Conservation (phyloP, 257 asterid species). For the Cruciata laevipes region DNA sequence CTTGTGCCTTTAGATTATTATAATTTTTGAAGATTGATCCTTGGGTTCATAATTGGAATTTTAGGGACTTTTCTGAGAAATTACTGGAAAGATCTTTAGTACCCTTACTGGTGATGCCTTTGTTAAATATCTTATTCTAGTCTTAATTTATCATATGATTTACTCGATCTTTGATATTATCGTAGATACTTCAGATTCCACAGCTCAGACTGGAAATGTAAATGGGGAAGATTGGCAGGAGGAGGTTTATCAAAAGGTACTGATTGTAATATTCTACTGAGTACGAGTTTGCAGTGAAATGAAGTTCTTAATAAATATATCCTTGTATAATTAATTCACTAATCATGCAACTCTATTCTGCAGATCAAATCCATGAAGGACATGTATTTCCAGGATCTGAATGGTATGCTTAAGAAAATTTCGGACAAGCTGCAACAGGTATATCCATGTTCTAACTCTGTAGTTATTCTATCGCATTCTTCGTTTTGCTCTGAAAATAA, state of each 20-base stretch:
- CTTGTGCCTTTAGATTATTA: background rate
- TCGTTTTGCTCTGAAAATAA: background rate
- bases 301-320: background rate
- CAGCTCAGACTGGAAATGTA: slow-evolving; percentile 73
- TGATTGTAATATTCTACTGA: slow-evolving; percentile 3
- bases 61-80: background rate
- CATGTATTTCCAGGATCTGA: slow-evolving; percentile 56
- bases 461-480: background rate
- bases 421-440: slow-evolving; percentile 79
- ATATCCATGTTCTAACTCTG: slow-evolving; percentile 1
- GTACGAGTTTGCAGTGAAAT: slow-evolving; percentile 6
- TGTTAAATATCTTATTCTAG: background rate
- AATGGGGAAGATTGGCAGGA: slow-evolving; percentile 88
- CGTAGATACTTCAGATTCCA: slow-evolving; percentile 75
- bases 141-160: slow-evolving; percentile 19
- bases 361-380: slow-evolving; percentile 90
- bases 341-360: slow-evolving; percentile 19
- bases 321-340: background rate
- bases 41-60: background rate
- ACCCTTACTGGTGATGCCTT: background rate
- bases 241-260: slow-evolving; percentile 88
- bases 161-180: slow-evolving; percentile 7
- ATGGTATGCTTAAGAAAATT: slow-evolving; percentile 71
- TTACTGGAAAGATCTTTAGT: background rate
- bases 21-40: background rate